Percentiles rank a stretch among this genome's conserved stretches.
These are phyloP conservation scores for Dendrobium huoshanense DNA, from an alignment of 106 monocot species.

Conservation along the genomic window DNA sequence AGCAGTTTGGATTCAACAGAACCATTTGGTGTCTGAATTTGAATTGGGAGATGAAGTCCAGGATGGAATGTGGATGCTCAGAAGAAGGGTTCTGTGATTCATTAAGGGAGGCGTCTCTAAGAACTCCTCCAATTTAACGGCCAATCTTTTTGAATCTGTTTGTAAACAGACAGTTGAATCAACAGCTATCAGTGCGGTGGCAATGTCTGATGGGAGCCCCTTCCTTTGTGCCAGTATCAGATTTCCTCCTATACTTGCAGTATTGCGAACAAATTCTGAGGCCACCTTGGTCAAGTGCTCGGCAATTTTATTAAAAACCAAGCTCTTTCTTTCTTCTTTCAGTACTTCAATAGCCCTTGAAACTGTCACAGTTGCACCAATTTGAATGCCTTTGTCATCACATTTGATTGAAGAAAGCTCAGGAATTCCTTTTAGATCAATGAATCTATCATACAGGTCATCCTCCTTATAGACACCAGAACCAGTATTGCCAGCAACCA, in stretches of 20 bases:
- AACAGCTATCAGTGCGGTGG: slow-evolving; percentile 77
- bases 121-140: slow-evolving; percentile 59
- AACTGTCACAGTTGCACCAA: slow-evolving; percentile 79
- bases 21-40: background rate
- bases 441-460: slow-evolving; percentile 39
- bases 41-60: slow-evolving; percentile 16
- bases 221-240: slow-evolving; percentile 73
- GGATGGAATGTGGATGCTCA: slow-evolving; percentile 53
- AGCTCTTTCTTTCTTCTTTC: slow-evolving; percentile 19
- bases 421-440: slow-evolving; percentile 58
- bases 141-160: slow-evolving; percentile 21
- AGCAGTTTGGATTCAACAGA: slow-evolving; percentile 11
- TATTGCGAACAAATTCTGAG: slow-evolving; percentile 64
- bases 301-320: slow-evolving; percentile 60
- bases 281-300: slow-evolving; percentile 77
- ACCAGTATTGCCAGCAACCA: slow-evolving; percentile 66
- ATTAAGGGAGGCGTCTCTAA: slow-evolving; percentile 34
- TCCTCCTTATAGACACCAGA: slow-evolving; percentile 68
- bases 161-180: slow-evolving; percentile 42
- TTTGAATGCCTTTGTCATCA: slow-evolving; percentile 34
- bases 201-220: slow-evolving; percentile 71
- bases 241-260: slow-evolving; percentile 77
- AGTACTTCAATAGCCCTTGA: slow-evolving; percentile 55
- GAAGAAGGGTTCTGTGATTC: slow-evolving; percentile 39
- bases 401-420: slow-evolving; percentile 45